These are phyloP conservation scores for Nakaseomyces kungkrabaensis DNA, from an alignment of 1,139 yeast species.

Conservation along the genomic window DNA sequence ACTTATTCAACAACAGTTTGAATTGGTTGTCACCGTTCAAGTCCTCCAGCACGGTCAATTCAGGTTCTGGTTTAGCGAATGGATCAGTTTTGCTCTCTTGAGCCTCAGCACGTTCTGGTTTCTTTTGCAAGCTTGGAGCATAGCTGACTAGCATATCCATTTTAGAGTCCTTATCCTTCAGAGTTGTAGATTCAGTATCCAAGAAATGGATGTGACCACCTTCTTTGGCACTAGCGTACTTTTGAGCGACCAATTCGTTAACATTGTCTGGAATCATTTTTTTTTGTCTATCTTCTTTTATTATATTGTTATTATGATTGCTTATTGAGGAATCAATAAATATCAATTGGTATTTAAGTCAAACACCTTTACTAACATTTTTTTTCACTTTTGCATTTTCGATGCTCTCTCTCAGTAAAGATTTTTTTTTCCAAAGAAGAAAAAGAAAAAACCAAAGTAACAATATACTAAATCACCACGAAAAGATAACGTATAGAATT, in stretches of 20 bases:
- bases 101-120: slow-evolving; percentile 40
- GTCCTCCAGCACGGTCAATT: slow-evolving; percentile 49
- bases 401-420: too few species aligned
- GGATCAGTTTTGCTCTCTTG: slow-evolving; percentile 41
- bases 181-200: slow-evolving; percentile 25
- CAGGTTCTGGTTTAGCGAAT: slow-evolving; percentile 71
- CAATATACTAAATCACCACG: too few species aligned
- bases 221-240: slow-evolving; percentile 30
- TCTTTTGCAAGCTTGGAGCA: slow-evolving; percentile 44
- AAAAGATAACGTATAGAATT: too few species aligned
- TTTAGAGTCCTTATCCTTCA: slow-evolving; percentile 26
- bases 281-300: not conserved
- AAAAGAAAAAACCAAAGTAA: too few species aligned
- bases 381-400: too few species aligned
- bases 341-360: too few species aligned
- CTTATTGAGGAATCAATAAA: too few species aligned
- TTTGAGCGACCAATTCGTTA: slow-evolving; percentile 22
- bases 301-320: too few species aligned
- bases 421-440: too few species aligned
- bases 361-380: too few species aligned
- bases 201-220: slow-evolving; percentile 31
- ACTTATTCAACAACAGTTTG: slow-evolving; percentile 70
- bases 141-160: slow-evolving; percentile 34
- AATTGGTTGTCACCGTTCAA: slow-evolving; percentile 42
- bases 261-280: slow-evolving; percentile 31